Percentiles rank a stretch among this genome's conserved stretches.
These are phyloP conservation scores for Aspergillus fischeri DNA, from an alignment of 2,329 filamentous ascomycete species.

Conservation along the genomic window DNA sequence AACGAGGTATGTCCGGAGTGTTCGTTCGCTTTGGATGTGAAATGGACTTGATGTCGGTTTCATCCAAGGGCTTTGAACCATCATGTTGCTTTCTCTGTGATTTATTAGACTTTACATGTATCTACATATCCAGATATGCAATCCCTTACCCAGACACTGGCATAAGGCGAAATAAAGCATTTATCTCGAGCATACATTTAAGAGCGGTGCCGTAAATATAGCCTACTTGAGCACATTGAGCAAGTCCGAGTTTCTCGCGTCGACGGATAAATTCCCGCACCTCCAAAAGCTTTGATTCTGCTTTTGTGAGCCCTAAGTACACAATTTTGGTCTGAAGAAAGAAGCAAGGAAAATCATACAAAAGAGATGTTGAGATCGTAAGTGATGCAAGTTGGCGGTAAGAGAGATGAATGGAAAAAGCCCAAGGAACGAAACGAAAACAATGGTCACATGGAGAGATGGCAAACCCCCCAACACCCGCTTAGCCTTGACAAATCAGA, in stretches of 20 bases:
- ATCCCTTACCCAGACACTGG: not conserved
- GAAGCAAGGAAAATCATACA: constrained; percentile 8
- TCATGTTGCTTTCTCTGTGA: not conserved
- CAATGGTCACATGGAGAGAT: constrained; percentile 11
- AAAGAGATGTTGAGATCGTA: not conserved
- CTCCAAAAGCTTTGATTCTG: not conserved
- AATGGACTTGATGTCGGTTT: not conserved
- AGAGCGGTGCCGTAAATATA: not conserved
- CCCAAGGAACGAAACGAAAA: not conserved
- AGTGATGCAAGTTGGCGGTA: not conserved
- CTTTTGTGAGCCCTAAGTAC: constrained; percentile 11
- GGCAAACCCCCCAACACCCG: constrained; percentile 17
- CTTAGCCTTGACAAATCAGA: constrained; percentile 11
- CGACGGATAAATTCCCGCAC: not conserved
- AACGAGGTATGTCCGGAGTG: not conserved
- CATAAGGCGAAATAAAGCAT: not conserved
- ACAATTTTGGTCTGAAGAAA: constrained; percentile 10
- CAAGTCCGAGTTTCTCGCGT: not conserved
- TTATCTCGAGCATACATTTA: not conserved
- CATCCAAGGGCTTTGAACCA: not conserved
- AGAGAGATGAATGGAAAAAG: not conserved
- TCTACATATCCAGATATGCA: not conserved
- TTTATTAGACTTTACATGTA: not conserved
- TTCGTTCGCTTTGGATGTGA: not conserved
- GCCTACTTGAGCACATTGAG: not conserved